A percentile compares a stretch with the other conserved stretches of the same genome.
Evolutionary conservation across 2,329 filamentous ascomycete genomes (phyloP).

Genomic region (Calonectria pauciramosa): DNA sequence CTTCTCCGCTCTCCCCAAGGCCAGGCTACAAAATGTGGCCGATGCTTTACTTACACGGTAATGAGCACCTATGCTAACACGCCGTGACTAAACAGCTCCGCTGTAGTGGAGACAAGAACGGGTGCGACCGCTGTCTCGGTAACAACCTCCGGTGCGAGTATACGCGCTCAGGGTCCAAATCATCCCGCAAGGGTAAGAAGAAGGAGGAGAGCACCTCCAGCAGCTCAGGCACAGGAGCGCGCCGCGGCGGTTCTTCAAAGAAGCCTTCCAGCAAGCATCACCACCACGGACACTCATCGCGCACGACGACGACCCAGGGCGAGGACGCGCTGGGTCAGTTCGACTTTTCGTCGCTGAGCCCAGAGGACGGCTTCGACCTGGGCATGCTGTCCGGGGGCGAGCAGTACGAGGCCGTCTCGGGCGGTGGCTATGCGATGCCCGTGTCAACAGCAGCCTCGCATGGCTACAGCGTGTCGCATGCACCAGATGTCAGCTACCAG

Average conservation of each 20-base stretch:
- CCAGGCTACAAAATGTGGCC: slow-evolving; percentile 1
- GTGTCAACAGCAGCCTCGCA: slow-evolving; percentile 35
- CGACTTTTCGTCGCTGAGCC: slow-evolving; percentile 46
- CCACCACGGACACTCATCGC: slow-evolving; percentile 35
- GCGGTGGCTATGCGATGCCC: slow-evolving; percentile 41
- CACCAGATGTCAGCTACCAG: slow-evolving; percentile 29
- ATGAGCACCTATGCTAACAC: slow-evolving; percentile 21
- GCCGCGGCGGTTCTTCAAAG: slow-evolving; percentile 38
- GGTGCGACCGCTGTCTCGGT: slow-evolving; percentile 52
- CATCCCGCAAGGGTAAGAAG: slow-evolving; percentile 48
- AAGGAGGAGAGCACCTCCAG: slow-evolving; percentile 34
- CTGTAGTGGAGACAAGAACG: slow-evolving; percentile 55
- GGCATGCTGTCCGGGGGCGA: slow-evolving; percentile 28
- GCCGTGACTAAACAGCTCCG: slow-evolving; percentile 45
- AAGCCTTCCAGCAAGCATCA: slow-evolving; percentile 36
- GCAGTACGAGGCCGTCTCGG: slow-evolving; percentile 15
- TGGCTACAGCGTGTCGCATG: slow-evolving; percentile 26
- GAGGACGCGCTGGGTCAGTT: slow-evolving; percentile 44
- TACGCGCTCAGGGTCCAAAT: slow-evolving; percentile 50
- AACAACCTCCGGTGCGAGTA: slow-evolving; percentile 52
- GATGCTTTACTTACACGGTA: background rate
- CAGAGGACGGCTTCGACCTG: slow-evolving; percentile 50
- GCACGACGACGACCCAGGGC: slow-evolving; percentile 28
- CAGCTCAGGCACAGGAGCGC: slow-evolving; percentile 35
- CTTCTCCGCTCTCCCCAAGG: background rate